Conservation (phyloP, 1,139 yeast species). For the Sugiyamaella sp. region DNA sequence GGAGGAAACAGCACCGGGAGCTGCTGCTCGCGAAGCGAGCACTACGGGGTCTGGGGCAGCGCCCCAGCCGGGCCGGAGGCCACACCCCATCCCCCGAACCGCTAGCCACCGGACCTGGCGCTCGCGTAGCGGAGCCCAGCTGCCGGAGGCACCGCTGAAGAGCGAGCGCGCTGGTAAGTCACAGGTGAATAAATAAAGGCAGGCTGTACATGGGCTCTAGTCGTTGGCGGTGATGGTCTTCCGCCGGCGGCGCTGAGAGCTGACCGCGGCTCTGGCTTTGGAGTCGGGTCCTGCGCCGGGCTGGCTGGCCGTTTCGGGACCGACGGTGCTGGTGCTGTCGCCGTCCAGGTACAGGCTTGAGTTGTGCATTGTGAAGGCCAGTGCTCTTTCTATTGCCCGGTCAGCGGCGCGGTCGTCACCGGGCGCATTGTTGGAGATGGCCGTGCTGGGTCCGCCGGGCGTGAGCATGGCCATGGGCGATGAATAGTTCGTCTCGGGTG, state of each 20-base stretch:
- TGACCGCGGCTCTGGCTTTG: constrained; percentile 11
- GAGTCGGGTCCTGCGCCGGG: not conserved
- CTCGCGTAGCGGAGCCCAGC: not conserved
- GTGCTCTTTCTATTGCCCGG: constrained; percentile 34
- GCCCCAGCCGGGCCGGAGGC: too few relatives aligned
- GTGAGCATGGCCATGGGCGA: constrained; percentile 26
- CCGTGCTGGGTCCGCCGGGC: constrained; percentile 17
- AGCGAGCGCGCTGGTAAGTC: too few relatives aligned
- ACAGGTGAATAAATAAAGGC: not conserved
- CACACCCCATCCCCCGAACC: too few relatives aligned
- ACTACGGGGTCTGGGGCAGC: not conserved
- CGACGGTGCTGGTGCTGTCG: not conserved
- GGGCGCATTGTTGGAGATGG: constrained; percentile 15
- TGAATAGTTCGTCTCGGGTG: constrained; percentile 22
- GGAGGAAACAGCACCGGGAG: too few relatives aligned
- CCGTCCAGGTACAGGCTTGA: constrained; percentile 30
- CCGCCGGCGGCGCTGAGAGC: constrained; percentile 16
- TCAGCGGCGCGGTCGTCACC: constrained; percentile 31
- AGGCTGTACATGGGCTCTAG: not conserved
- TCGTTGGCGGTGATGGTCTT: constrained; percentile 19
- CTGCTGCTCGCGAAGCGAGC: too few relatives aligned
- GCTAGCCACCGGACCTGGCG: not conserved
- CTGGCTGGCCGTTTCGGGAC: not conserved
- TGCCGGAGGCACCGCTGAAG: not conserved
- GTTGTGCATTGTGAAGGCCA: constrained; percentile 29